A percentile compares a stretch with the other conserved stretches of the same genome.
Conservation (phyloP, 768 basidiomycete genomes). For the Podaxis sp. region DNA sequence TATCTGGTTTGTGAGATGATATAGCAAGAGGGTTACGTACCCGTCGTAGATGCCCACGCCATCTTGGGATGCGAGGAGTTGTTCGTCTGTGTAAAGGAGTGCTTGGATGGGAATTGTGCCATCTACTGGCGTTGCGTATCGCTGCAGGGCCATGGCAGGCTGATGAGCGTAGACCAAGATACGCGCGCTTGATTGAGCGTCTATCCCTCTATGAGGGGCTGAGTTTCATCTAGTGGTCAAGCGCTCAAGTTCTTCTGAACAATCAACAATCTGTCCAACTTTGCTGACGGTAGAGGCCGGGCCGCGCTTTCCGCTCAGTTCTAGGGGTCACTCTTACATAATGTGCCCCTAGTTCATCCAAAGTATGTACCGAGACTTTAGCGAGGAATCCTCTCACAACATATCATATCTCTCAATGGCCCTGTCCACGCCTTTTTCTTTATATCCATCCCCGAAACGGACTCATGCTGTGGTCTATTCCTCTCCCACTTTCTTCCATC, state of each 20-base stretch:
- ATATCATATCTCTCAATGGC: neutral
- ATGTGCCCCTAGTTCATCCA: neutral
- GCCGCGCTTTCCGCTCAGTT: too few relatives aligned
- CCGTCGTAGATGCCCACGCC: slow-evolving; percentile 90
- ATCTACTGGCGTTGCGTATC: slow-evolving; percentile 59
- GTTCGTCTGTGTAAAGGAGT: slow-evolving; percentile 80
- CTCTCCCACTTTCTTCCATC: neutral
- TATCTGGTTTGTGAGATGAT: slow-evolving; percentile 25
- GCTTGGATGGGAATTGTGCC: slow-evolving; percentile 79
- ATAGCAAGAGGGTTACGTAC: slow-evolving; percentile 43
- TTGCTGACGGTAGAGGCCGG: neutral
- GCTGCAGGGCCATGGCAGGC: slow-evolving; percentile 49
- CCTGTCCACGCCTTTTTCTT: neutral
- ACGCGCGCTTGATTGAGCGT: neutral
- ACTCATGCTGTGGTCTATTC: neutral
- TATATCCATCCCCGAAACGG: neutral
- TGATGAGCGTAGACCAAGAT: neutral
- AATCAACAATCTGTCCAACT: too few relatives aligned
- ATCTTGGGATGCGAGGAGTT: slow-evolving; percentile 70
- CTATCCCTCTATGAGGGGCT: neutral
- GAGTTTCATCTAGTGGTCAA: neutral
- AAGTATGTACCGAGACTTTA: slow-evolving; percentile 8
- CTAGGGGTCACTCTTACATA: neutral
- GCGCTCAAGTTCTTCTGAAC: neutral
- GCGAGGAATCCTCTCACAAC: neutral